phyloP scores from a whole-genome alignment of 768 basidiomycete genomes.

The Mycena vitilis region DNA sequence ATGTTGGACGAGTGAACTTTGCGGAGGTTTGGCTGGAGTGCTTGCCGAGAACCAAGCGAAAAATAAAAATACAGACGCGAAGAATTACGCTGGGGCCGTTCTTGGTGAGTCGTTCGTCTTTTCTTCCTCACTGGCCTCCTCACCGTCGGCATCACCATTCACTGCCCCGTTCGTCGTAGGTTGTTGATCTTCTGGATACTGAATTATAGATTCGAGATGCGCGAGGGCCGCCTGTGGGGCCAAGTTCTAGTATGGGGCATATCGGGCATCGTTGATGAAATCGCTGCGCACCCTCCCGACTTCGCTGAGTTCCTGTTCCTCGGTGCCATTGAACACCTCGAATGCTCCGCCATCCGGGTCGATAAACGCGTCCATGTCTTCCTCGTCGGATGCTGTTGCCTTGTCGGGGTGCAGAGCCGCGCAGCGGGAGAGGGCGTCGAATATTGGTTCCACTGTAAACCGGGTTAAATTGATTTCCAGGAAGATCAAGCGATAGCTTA shows the following conservation, averaged over 20 bases:
- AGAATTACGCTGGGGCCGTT: background rate
- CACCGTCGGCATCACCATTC: slow-evolving; percentile 17
- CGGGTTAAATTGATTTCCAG: background rate
- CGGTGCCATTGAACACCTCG: slow-evolving; percentile 66
- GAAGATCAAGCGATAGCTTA: slow-evolving; percentile 53
- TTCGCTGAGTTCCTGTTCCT: slow-evolving; percentile 81
- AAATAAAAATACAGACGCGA: background rate
- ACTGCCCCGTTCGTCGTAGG: slow-evolving; percentile 18
- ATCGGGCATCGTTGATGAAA: slow-evolving; percentile 83
- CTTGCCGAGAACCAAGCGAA: background rate
- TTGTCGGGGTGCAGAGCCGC: slow-evolving; percentile 88
- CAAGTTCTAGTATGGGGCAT: slow-evolving; percentile 83
- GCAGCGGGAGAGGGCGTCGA: slow-evolving; percentile 87
- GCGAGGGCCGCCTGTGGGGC: slow-evolving; percentile 79
- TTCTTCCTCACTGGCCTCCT: slow-evolving; percentile 28
- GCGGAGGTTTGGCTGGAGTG: background rate
- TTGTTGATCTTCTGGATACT: slow-evolving; percentile 54
- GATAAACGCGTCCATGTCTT: slow-evolving; percentile 65
- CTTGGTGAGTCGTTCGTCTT: background rate
- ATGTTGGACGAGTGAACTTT: slow-evolving; percentile 7
- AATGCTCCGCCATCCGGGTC: slow-evolving; percentile 63
- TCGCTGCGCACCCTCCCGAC: slow-evolving; percentile 95
- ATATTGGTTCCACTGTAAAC: slow-evolving; percentile 80
- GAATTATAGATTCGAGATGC: slow-evolving; percentile 85
- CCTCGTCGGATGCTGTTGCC: slow-evolving; percentile 61